Conservation (phyloP, 441 rosid genomes). For the Adansonia gregorii region DNA sequence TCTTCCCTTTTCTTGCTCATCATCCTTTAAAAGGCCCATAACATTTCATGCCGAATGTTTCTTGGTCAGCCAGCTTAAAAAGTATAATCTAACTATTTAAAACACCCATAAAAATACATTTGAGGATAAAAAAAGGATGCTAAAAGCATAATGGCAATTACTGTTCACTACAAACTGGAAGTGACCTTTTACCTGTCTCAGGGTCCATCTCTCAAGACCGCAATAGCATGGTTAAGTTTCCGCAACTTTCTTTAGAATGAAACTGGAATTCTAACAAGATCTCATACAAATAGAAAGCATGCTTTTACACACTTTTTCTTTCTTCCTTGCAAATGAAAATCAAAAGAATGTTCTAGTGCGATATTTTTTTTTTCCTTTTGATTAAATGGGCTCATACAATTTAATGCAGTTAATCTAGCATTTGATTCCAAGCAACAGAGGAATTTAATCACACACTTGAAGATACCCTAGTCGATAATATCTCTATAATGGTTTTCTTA, state of each 20-base stretch:
- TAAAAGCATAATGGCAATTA: background rate
- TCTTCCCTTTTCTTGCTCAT: background rate
- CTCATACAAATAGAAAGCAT: background rate
- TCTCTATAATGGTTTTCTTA: background rate
- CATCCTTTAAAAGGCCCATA: background rate
- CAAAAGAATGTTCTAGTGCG: background rate
- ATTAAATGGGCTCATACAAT: background rate
- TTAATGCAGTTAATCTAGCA: background rate
- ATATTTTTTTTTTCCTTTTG: background rate
- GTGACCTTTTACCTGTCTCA: background rate
- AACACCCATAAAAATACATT: background rate
- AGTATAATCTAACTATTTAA: background rate
- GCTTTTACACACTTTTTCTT: background rate
- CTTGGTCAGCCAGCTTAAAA: background rate
- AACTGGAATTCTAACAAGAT: background rate
- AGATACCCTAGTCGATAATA: background rate
- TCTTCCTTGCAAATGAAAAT: background rate
- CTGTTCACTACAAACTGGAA: background rate
- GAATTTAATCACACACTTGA: background rate
- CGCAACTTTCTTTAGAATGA: background rate
- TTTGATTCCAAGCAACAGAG: background rate
- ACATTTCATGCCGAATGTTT: background rate
- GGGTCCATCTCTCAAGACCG: background rate
- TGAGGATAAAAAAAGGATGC: background rate
- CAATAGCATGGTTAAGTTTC: background rate